A percentile compares a stretch with the other conserved stretches of the same genome.
Conservation (phyloP, 1,284 basidiomycete species). For the Microbotryum saponariae region DNA sequence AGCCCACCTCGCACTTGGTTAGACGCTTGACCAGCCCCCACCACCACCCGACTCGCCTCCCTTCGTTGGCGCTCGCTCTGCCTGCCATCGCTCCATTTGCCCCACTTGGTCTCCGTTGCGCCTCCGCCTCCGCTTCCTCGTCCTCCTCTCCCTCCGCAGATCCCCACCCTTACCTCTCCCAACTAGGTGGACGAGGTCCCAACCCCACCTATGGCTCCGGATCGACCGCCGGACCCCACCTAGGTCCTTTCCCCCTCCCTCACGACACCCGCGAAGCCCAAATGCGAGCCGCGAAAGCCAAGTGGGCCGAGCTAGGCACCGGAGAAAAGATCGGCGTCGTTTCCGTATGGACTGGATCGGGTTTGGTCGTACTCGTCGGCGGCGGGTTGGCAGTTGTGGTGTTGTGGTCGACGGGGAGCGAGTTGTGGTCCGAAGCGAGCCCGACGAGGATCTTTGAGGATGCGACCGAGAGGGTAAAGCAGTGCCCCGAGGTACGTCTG, state of each 20-base stretch:
- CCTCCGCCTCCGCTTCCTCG: not conserved
- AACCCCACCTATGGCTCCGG: not conserved
- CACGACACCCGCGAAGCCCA: constrained; percentile 1
- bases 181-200: not conserved
- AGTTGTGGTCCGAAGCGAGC: constrained; percentile 19
- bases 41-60: too few relatives aligned
- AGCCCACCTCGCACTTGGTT: too few relatives aligned
- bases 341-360: not conserved
- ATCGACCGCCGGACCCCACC: constrained; percentile 4
- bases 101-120: not conserved
- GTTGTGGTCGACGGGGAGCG: constrained; percentile 19
- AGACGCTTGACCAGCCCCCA: too few relatives aligned
- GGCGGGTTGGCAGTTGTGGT: constrained; percentile 15
- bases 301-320: constrained; percentile 5
- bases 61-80: not conserved
- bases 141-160: not conserved
- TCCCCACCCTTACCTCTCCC: constrained; percentile 17
- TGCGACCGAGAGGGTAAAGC: constrained; percentile 21
- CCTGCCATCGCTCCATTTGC: not conserved
- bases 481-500: constrained; percentile 13
- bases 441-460: constrained; percentile 32
- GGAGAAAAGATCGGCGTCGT: constrained; percentile 6
- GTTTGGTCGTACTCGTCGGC: constrained; percentile 22
- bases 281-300: constrained; percentile 4
- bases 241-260: constrained; percentile 29